These are phyloP conservation scores for Sphagnum contortum DNA, from an alignment of 225 moss, liverwort and hornwort species.

Conservation along the genomic window DNA sequence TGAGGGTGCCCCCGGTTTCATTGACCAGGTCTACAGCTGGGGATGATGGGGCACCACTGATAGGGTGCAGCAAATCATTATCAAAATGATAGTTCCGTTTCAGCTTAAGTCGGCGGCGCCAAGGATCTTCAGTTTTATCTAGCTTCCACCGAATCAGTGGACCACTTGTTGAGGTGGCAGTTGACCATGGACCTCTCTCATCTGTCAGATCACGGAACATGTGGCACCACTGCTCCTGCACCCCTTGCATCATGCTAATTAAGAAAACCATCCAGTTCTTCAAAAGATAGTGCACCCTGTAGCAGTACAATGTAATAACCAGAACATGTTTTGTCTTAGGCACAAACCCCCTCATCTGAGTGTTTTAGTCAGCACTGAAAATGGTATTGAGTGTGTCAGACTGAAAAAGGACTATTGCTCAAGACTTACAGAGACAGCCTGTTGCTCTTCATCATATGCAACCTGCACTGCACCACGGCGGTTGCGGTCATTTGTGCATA, in stretches of 20 bases:
- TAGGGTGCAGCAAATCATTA: constrained; percentile 57
- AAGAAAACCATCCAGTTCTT: too few relatives aligned
- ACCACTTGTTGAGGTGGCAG: constrained; percentile 60
- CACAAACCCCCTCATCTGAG: too few relatives aligned
- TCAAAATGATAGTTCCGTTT: constrained; percentile 67
- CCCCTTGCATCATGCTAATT: not conserved
- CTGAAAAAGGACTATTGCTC: too few relatives aligned
- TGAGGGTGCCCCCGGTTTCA: constrained; percentile 33
- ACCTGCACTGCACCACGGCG: constrained; percentile 57
- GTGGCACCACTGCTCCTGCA: constrained; percentile 82
- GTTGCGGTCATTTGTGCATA: constrained; percentile 54
- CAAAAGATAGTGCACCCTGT: too few relatives aligned
- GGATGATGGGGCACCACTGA: constrained; percentile 21
- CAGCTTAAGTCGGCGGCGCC: constrained; percentile 58
- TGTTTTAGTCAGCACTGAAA: too few relatives aligned
- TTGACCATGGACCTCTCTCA: constrained; percentile 82
- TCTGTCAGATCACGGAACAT: constrained; percentile 70
- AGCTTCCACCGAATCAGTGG: constrained; percentile 51
- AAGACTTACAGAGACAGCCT: constrained; percentile 59
- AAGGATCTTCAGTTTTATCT: constrained; percentile 75
- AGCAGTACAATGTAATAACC: too few relatives aligned
- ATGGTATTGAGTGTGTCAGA: too few relatives aligned
- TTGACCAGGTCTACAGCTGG: constrained; percentile 37
- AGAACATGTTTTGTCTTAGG: too few relatives aligned
- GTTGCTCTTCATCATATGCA: constrained; percentile 69